These are phyloP conservation scores for Nitzschia sp. DNA, from an alignment of 108 stramenopile species.

Conservation along the genomic window DNA sequence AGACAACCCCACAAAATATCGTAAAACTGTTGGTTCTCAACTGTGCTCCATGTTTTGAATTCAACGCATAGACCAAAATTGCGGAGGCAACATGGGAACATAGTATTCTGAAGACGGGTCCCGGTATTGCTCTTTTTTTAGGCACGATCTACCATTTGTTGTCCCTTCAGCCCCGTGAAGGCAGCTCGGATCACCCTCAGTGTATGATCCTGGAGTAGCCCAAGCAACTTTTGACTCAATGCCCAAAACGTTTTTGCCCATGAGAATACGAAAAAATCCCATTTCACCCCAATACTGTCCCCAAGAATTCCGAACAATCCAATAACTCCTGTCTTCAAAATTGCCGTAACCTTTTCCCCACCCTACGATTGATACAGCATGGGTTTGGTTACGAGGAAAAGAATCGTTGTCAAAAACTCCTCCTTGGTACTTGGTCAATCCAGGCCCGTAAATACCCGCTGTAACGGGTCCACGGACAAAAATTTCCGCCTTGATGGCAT, in stretches of 20 bases:
- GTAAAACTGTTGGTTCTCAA: no score
- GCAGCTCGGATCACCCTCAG: constrained; percentile 52
- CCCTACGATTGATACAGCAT: constrained; percentile 89
- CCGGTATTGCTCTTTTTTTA: neutral
- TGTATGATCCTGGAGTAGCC: constrained; percentile 76
- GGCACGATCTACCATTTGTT: constrained; percentile 50
- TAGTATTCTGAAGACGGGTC: constrained; percentile 39
- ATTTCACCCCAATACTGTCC: constrained; percentile 70
- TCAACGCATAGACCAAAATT: no score
- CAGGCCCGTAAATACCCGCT: constrained; percentile 74
- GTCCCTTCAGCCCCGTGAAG: neutral
- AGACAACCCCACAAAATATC: no score
- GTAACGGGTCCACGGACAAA: constrained; percentile 91
- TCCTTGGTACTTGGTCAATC: constrained; percentile 67
- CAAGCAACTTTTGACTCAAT: constrained; percentile 79
- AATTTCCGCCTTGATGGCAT: constrained; percentile 77
- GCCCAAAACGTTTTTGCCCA: constrained; percentile 80
- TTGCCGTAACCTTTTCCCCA: constrained; percentile 73
- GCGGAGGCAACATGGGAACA: no score
- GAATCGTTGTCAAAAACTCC: constrained; percentile 73
- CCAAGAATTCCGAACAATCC: constrained; percentile 80
- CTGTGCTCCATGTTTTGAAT: no score
- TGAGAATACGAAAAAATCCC: constrained; percentile 62
- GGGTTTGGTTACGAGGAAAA: constrained; percentile 45
- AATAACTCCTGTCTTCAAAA: constrained; percentile 43